These are phyloP conservation scores for Fraxinus nigra DNA, from an alignment of 305 asterid species.

Conservation along the genomic window DNA sequence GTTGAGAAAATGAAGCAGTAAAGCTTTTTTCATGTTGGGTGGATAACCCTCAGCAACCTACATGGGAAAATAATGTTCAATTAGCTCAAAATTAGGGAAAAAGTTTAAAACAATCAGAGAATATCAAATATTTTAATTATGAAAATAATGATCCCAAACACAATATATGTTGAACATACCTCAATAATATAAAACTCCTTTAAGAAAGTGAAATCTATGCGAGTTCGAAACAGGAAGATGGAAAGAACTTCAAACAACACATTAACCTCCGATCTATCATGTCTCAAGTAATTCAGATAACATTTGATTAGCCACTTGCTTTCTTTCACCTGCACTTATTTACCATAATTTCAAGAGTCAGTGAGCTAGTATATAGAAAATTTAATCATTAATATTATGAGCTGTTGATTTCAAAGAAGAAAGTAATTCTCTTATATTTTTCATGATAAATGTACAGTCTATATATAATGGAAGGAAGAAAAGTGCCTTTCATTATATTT, in stretches of 20 bases:
- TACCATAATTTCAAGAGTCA: slow-evolving; percentile 23
- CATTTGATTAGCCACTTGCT: slow-evolving; percentile 99
- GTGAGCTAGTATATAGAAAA: slow-evolving; percentile 16
- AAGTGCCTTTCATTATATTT: not conserved
- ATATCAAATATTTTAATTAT: slow-evolving; percentile 8
- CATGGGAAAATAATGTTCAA: slow-evolving; percentile 21
- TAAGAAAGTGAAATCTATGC: slow-evolving; percentile 93
- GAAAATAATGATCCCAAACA: slow-evolving; percentile 11
- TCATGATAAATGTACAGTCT: too few relatives aligned
- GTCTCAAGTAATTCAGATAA: slow-evolving; percentile 86
- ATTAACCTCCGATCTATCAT: slow-evolving; percentile 81
- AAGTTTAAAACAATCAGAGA: slow-evolving; percentile 12
- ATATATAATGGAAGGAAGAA: not conserved
- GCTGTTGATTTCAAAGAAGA: not conserved
- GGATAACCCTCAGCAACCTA: slow-evolving; percentile 98
- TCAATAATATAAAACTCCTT: slow-evolving; percentile 96
- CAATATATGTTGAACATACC: slow-evolving; percentile 46
- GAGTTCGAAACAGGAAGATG: slow-evolving; percentile 82
- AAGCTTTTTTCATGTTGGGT: slow-evolving; percentile 81
- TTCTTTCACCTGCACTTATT: slow-evolving; percentile 83
- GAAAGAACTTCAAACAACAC: slow-evolving; percentile 91
- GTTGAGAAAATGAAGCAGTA: slow-evolving; percentile 83
- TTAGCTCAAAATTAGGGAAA: slow-evolving; percentile 14
- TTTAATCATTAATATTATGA: not conserved
- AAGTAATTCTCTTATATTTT: not conserved